Percentiles rank a stretch among this genome's conserved stretches.
Conservation (phyloP, 495 filamentous ascomycete species). For the Penicillium macrosclerotiorum region DNA sequence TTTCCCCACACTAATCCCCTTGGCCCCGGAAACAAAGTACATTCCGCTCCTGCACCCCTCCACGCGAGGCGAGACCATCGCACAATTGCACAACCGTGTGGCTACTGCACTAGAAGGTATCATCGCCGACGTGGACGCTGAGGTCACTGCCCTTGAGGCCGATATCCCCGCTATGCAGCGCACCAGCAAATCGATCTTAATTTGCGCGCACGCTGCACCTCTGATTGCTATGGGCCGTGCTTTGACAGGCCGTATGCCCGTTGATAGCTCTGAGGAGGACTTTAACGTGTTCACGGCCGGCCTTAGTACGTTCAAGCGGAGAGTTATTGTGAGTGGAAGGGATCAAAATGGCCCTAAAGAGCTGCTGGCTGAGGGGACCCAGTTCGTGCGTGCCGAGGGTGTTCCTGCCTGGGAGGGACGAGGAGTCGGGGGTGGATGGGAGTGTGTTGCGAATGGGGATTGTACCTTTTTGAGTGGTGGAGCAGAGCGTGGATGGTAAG, state of each 20-base stretch:
- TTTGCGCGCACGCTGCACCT: conserved; percentile 89
- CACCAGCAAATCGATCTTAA: conserved; percentile 59
- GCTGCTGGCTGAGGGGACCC: conserved; percentile 32
- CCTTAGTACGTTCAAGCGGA: conserved; percentile 59
- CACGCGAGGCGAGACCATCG: conserved; percentile 71
- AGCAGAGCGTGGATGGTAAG: conserved; percentile 87
- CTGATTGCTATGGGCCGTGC: conserved; percentile 81
- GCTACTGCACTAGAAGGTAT: conserved; percentile 67
- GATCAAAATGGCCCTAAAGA: conserved; percentile 16
- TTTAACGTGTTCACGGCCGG: conserved; percentile 86
- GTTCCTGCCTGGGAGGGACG: conserved; percentile 58
- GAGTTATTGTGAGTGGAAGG: conserved; percentile 22
- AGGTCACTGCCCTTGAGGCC: conserved; percentile 39
- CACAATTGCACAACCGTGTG: conserved; percentile 74
- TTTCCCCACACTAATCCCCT: conserved; percentile 56
- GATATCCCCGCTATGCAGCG: conserved; percentile 16
- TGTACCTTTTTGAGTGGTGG: conserved; percentile 75
- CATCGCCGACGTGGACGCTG: conserved; percentile 66
- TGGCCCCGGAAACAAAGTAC: conserved; percentile 49
- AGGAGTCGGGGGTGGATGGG: conserved; percentile 81
- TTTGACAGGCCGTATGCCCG: conserved; percentile 74
- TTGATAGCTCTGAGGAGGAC: conserved; percentile 66
- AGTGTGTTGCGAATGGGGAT: conserved; percentile 74
- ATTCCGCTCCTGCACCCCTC: conserved; percentile 61
- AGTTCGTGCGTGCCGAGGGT: conserved; percentile 14